Base-by-base conservation (phyloP, 495 filamentous ascomycete genomes). In the Daldinia caldariorum region DNA sequence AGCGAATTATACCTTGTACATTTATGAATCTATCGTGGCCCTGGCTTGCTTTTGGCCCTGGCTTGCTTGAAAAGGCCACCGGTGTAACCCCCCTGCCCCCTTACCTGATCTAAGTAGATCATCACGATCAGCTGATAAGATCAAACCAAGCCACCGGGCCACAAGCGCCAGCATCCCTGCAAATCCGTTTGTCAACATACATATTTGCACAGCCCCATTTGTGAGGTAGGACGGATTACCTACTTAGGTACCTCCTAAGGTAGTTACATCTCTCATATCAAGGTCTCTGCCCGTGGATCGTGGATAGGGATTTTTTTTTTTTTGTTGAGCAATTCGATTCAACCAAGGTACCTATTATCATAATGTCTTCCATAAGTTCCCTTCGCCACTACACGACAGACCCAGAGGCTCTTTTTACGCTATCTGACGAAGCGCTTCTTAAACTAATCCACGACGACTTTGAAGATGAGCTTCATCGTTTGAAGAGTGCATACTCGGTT, bases 401-500 rank as follows among this genome's bases (percentile, higher is more conserved):
- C 3, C 69, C 59, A 35, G 49, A 55, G 6, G 49, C 7, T 14
- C 64, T 72, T 31, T 72, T 72, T 39, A 45, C 32, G 12, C 60
- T 67, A 29, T 32, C 64, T 10, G 67, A 76, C 13, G 45, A 66
- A 22, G 16, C 67, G 12, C 20, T 76, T 12, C 56, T 76, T 12
- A 41, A 6, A 31, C 51, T 76, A 7, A 10, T 76, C 18, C 39
- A 45, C 6, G 14, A 16, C 20, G 61, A 63, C 5, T 75, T 75
- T 13, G 10, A 37, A 16, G 41, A 56, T 34, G 73, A 73, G 61
- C 61, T 76, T 9, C 6, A 53, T 14, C 73, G 70, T 38, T 71
- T 76, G 22, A 62, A 66, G 45, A 34, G 57, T 10, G 73, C 70
- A 6, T 71, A 71, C 51, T 58, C 73, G 0, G 66, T 76, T 29